phyloP scores from a whole-genome alignment of 129 eudicot genomes.

The Silybum marianum region DNA sequence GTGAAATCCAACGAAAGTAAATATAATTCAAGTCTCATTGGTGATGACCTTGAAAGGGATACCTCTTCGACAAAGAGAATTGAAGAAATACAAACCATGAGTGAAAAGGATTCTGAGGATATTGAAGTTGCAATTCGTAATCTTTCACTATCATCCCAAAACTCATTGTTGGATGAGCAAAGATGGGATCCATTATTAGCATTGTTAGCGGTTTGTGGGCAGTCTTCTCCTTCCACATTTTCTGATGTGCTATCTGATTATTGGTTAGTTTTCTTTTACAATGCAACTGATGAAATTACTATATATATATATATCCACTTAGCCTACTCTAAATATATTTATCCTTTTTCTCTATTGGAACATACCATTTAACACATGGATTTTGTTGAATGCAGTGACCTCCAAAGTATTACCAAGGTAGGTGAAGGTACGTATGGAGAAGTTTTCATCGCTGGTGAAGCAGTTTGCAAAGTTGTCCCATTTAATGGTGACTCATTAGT shows the following conservation, averaged over 20 bases:
- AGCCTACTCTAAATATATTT: not conserved
- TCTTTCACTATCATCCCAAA: conserved; percentile 62
- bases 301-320: not conserved
- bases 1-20: conserved; percentile 28
- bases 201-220: conserved; percentile 73
- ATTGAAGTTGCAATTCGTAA: conserved; percentile 57
- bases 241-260: conserved; percentile 58
- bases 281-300: not conserved
- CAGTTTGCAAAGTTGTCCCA: conserved; percentile 95
- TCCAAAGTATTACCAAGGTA: conserved; percentile 60
- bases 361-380: conserved; percentile 14
- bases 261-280: conserved; percentile 53
- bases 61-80: conserved; percentile 28
- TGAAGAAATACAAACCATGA: conserved; percentile 13
- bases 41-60: conserved; percentile 28
- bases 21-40: conserved; percentile 13
- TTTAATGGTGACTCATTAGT: conserved; percentile 80
- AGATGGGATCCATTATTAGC: conserved; percentile 55
- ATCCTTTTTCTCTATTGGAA: not conserved
- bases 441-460: conserved; percentile 78
- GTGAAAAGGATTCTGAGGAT: conserved; percentile 50
- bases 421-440: conserved; percentile 99
- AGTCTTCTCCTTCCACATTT: conserved; percentile 65
- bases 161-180: conserved; percentile 48
- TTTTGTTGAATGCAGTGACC: conserved; percentile 48